Evolutionary conservation across 2,329 filamentous ascomycete species (phyloP).

Genomic region (Sarocladiaceae sp.): DNA sequence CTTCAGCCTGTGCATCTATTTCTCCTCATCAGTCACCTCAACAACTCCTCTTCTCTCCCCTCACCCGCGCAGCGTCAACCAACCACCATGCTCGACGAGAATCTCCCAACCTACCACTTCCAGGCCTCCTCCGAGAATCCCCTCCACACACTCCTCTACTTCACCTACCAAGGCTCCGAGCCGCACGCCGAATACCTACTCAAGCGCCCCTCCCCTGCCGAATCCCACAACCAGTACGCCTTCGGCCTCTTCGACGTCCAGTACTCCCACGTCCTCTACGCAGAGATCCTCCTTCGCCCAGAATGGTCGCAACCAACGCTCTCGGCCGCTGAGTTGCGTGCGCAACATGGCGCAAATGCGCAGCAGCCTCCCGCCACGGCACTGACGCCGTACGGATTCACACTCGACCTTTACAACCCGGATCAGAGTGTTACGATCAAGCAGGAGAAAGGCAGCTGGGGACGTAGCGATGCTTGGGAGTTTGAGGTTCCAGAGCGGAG

Average conservation of each 20-base stretch:
- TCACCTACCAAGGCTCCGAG: conserved; percentile 70
- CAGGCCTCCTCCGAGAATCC: conserved; percentile 46
- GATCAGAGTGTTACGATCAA: conserved; percentile 73
- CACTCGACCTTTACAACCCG: conserved; percentile 88
- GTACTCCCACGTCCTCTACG: conserved; percentile 75
- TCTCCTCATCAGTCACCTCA: too few relatives aligned
- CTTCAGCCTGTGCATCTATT: too few relatives aligned
- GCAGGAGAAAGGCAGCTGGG: conserved; percentile 71
- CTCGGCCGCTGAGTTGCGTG: conserved; percentile 72
- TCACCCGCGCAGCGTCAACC: too few relatives aligned
- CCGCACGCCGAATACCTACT: conserved; percentile 75
- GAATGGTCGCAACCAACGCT: conserved; percentile 80
- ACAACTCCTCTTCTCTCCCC: not conserved
- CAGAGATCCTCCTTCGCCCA: conserved; percentile 76
- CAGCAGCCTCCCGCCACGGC: conserved; percentile 55
- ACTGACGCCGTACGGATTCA: conserved; percentile 69
- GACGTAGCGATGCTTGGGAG: conserved; percentile 74
- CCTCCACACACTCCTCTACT: conserved; percentile 51
- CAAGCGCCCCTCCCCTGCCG: conserved; percentile 61
- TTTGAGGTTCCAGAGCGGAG: conserved; percentile 86
- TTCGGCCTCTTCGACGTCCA: conserved; percentile 78
- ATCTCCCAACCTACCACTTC: conserved; percentile 68
- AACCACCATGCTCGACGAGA: conserved; percentile 78
- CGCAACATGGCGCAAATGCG: conserved; percentile 52
- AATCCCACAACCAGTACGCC: conserved; percentile 77